A percentile compares a stretch with the other conserved stretches of the same genome.
Conservation (phyloP, 768 basidiomycete genomes). For the Phanerodontia chrysosporium region DNA sequence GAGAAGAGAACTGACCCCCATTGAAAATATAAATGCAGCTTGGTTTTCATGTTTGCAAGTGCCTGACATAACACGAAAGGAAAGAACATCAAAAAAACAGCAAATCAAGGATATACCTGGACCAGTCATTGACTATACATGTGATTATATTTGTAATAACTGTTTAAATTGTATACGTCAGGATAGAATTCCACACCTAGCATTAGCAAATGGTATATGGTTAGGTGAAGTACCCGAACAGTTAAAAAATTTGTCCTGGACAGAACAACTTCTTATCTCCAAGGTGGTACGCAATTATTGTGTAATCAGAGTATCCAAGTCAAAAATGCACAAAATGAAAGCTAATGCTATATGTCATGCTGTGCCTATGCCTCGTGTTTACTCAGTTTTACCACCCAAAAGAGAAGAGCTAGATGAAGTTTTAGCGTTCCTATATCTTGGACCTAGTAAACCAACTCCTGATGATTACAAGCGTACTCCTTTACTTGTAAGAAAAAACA, state of each 20-base stretch:
- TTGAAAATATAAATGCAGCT: background rate
- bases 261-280: conserved; percentile 29
- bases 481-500: conserved; percentile 10
- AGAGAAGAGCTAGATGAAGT: conserved; percentile 29
- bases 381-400: conserved; percentile 29
- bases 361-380: conserved; percentile 29
- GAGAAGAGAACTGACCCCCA: background rate
- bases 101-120: background rate
- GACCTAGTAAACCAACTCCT: conserved; percentile 24
- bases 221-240: conserved; percentile 30
- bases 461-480: conserved; percentile 21
- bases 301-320: conserved; percentile 12
- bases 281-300: conserved; percentile 15
- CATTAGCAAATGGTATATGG: conserved; percentile 34
- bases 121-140: background rate
- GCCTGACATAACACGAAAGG: background rate
- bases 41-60: background rate
- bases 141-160: background rate
- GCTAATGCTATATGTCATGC: conserved; percentile 32
- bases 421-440: conserved; percentile 29
- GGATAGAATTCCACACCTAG: background rate
- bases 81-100: background rate
- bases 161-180: background rate
- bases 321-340: conserved; percentile 26
- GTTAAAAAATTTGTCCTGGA: conserved; percentile 24